A percentile compares a stretch with the other conserved stretches of the same genome.
Evolutionary conservation across 495 filamentous ascomycete species (phyloP).

Genomic region (Elasticomyces elasticus): DNA sequence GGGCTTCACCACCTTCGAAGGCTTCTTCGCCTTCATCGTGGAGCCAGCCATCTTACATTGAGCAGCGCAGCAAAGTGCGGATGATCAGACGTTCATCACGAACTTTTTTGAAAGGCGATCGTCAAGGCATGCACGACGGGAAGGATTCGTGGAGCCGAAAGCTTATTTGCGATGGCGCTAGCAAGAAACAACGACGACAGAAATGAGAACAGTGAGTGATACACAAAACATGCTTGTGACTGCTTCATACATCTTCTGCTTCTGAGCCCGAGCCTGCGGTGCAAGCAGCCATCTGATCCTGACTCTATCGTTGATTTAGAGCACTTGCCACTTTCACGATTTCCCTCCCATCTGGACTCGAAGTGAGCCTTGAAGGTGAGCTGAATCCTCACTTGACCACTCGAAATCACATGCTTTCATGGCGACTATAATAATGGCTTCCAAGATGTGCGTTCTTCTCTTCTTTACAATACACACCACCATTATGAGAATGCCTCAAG

Average conservation of each 20-base stretch:
- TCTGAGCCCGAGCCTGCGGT: no score
- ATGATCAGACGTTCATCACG: not conserved
- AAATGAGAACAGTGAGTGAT: no score
- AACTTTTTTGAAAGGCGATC: not conserved
- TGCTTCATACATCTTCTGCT: no score
- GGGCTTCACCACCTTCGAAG: conserved; percentile 48
- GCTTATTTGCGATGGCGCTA: not conserved
- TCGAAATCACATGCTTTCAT: conserved; percentile 6
- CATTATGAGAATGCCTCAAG: not conserved
- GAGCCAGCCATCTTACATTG: conserved; percentile 30
- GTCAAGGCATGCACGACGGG: not conserved
- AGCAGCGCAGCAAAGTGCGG: not conserved
- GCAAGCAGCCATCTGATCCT: no score
- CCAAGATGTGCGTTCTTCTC: conserved; percentile 46
- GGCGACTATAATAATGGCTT: conserved; percentile 40
- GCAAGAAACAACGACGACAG: no score
- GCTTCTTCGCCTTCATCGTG: conserved; percentile 55
- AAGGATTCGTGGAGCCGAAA: conserved; percentile 1
- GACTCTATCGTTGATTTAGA: no score
- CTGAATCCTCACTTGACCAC: not conserved
- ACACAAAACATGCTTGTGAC: no score
- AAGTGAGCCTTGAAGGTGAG: not conserved
- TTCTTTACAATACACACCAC: not conserved
- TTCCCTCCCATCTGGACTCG: no score
- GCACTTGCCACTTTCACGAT: no score